Evolutionary conservation across 345 rosid genomes (phyloP), one percentile per base, ranked within the genome.

Genomic region (Schrenkiella parvula): DNA sequence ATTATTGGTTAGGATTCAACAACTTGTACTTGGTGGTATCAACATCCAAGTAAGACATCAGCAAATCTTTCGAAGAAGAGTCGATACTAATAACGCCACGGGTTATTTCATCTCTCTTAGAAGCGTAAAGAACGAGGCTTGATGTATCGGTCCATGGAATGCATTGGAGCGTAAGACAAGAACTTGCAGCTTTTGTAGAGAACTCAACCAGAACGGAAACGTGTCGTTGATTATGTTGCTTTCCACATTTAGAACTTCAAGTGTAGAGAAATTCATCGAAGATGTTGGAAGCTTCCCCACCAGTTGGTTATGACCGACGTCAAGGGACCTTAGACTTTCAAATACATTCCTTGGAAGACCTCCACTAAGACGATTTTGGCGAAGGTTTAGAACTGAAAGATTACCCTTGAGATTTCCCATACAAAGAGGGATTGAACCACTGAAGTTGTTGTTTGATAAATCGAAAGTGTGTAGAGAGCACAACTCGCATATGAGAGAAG

Each of bases 251-350:
- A 56, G 1, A 44, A 57, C 26, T 58, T 44, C 11, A 44, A 70
- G 56, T 2, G 0, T 8, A 14, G 44, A 34, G 32, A 31, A 2
- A 8, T 2, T 14, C 0, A 4, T 1, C 11, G 48, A 48, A 14
- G 46, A 32, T 48, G 34, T 32, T 64, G 76, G 60, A 38, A 84
- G 58, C 3, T 26, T 35, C n/a, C 87, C 87, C 1, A 6, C 28
- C 0, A 81, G 53, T 0, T 42, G 32, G 57, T 83, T 83, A 2
- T 46, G 51, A 12, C 72, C 25, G 0, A 81, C 42, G 22, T 80
- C 68, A 3, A 84, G 19, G 0, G 70, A 72, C 4, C 50, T 7
- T 14, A 63, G 18, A 17, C 69, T 77, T 18, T 42, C 22, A 37
- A 72, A 50, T 10, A 7, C 6, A 23, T 64, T 71, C 2, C 46